A percentile compares a stretch with the other conserved stretches of the same genome.
Conservation (phyloP, 2,329 filamentous ascomycete genomes). For the Exophiala alcalophila region DNA sequence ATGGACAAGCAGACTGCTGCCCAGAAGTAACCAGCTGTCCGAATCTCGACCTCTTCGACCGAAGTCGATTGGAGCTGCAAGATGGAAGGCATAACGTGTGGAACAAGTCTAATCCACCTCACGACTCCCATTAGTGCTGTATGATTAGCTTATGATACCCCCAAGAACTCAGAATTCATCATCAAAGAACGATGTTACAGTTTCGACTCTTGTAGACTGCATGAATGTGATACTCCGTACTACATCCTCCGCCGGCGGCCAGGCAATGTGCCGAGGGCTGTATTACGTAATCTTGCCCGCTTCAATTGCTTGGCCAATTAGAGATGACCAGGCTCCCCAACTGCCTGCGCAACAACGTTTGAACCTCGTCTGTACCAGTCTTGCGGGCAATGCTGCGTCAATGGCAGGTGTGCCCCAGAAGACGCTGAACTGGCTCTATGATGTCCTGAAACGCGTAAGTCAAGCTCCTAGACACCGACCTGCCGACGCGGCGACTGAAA, state of each 20-base stretch:
- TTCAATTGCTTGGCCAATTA: slow-evolving; percentile 15
- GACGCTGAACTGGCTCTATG: slow-evolving; percentile 93
- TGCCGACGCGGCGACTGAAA: slow-evolving; percentile 1
- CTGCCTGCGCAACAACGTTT: slow-evolving; percentile 6
- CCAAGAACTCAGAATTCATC: slow-evolving; percentile 5
- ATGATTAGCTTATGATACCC: slow-evolving; percentile 20
- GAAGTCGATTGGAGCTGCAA: slow-evolving; percentile 8
- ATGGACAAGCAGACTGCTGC: slow-evolving; percentile 65
- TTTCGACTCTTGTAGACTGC: too few relatives aligned
- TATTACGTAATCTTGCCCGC: slow-evolving; percentile 9
- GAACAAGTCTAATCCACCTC: not conserved
- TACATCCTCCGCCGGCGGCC: not conserved
- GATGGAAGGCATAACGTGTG: not conserved
- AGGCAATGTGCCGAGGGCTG: not conserved
- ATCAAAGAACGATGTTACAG: too few relatives aligned
- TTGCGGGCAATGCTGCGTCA: slow-evolving; percentile 4
- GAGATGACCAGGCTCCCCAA: slow-evolving; percentile 4
- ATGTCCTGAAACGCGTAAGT: slow-evolving; percentile 72
- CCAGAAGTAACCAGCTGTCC: too few relatives aligned
- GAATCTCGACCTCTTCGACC: too few relatives aligned
- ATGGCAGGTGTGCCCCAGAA: slow-evolving; percentile 76
- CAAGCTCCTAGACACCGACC: not conserved
- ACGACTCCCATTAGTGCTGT: slow-evolving; percentile 4
- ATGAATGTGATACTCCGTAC: slow-evolving; percentile 1
- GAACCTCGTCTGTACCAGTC: not conserved